Evolutionary conservation across 805 yeast genomes (phyloP), one percentile per base, ranked within the genome.

Genomic region (Saccharomycopsis sp.): DNA sequence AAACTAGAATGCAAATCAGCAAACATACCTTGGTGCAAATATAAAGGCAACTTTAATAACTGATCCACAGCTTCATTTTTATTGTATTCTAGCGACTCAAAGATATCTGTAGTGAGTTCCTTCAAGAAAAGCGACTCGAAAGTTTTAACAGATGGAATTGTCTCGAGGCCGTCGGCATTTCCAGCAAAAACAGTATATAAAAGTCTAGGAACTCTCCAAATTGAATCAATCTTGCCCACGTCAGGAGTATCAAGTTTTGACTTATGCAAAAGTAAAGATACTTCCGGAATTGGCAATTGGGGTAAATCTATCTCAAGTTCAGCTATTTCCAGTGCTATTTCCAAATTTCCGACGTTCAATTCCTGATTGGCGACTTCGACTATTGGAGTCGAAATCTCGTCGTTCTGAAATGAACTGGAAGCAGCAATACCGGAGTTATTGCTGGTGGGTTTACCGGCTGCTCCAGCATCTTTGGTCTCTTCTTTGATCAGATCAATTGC

Each of bases 1-100:
- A 91, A 78, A 0, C 96, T 81, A 2, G 86, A 80, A 42, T 96
- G 96, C 0, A 94, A 82, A 50, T 80, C 79, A 0, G 89, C 81
- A 70, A 88, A 87, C n/a, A 78, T 66, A 47, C 80, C 80, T 9
- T 82, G 77, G 62, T 81, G 78, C 75, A 91, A 91, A 66, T 84
- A 92, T 56, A 81, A 70, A 66, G 87, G 91, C 57, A 94, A 72
- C 3, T 85, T 81, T 34, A 89, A 78, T 51, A 94, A 79, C 70
- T 91, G 97, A 62, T 88, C 83, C 0, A 96, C 85, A 8, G 89
- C 96, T 63, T 89, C 94, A 52, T 82, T 83, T 67, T 96, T 85
- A 73, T 94, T 94, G 76, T 89, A 94, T 64, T 92, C 96, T 74
- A 93, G 74, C 64, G 86, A 83, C 61, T 86, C 84, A 56, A 92